Evolutionary conservation across 495 filamentous ascomycete species (phyloP), one percentile per base, ranked within the genome.

Genomic region (Geopyxis carbonaria): DNA sequence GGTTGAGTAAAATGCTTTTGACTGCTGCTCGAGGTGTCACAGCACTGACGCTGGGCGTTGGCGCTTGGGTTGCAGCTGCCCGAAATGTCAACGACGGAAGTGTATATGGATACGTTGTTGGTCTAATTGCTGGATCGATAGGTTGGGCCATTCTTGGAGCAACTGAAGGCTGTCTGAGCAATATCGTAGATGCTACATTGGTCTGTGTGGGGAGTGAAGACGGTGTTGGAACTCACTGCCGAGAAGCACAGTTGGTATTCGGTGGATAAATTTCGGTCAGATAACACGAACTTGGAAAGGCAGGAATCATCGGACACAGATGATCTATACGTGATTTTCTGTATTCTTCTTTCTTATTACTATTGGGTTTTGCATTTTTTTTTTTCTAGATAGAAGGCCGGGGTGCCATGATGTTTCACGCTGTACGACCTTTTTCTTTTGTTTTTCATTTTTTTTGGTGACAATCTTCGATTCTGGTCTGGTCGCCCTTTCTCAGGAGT

Each of bases 141-240:
- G 89, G 89, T 6, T 97, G 89, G 84, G 85, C 80, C 15, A 74
- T 94, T 2, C 57, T 97, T 33, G 89, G 89, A n/a, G 80, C 87
- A 2, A 89, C 92, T 64, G 89, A 97, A 57, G 83, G 86, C 10
- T 79, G 93, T 22, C 64, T 97, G 31, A 79, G 80, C 30, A 85
- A 84, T 21, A 83, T 97, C 23, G 73, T 97, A 5, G 89, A 97
- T 64, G 89, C 82, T 8, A 75, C 77, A 13, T 70, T 94, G 21
- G 75, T 97, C 13, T 97, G 89, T 62, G 94, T 91, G 70, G 81
- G 78, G 22, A 93, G 80, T 51, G 86, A 93, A 59, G 38, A 23
- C 38, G 73, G 80, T 10, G 47, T 45, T 6, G 52, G 47, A 7
- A 45, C 40, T 19, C 43, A 47, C 40, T 56, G 53, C 32, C 45